A percentile compares a stretch with the other conserved stretches of the same genome.
phyloP scores from a whole-genome alignment of 495 filamentous ascomycete species.

The Thermothielavioides terrestris region DNA sequence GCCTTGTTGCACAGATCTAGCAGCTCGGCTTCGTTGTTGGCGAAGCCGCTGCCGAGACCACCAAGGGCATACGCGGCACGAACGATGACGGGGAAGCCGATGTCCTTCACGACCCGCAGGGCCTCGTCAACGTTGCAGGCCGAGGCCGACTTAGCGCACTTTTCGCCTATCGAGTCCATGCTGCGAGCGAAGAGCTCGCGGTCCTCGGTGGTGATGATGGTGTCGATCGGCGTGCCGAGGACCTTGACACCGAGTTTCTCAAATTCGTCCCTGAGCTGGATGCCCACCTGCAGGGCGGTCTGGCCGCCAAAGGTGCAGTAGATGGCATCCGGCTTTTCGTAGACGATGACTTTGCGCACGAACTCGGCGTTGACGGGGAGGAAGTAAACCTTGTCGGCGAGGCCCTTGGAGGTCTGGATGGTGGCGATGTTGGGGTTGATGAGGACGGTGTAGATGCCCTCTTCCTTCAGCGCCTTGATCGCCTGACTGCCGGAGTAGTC shows the following conservation, averaged over 20 bases:
- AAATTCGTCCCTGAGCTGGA: conserved; percentile 94
- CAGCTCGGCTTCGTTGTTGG: conserved; percentile 79
- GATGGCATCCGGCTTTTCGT: conserved; percentile 89
- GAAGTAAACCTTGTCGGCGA: conserved; percentile 97
- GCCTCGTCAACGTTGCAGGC: conserved; percentile 83
- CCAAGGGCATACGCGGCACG: conserved; percentile 94
- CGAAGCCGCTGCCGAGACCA: conserved; percentile 92
- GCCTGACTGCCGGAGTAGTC: conserved; percentile 95
- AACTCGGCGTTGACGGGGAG: conserved; percentile 95
- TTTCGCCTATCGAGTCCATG: conserved; percentile 97
- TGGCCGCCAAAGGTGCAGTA: conserved; percentile 95
- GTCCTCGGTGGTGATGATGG: conserved; percentile 97
- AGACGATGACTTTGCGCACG: conserved; percentile 89
- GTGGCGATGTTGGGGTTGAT: conserved; percentile 99
- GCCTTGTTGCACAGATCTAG: conserved; percentile 90
- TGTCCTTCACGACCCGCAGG: conserved; percentile 69
- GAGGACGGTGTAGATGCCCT: conserved; percentile 84
- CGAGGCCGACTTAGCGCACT: conserved; percentile 93
- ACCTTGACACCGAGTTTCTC: conserved; percentile 84
- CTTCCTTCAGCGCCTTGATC: conserved; percentile 94
- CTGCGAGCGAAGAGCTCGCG: conserved; percentile 92
- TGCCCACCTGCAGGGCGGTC: conserved; percentile 89
- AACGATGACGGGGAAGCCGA: conserved; percentile 94
- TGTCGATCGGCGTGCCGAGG: conserved; percentile 91
- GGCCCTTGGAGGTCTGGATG: conserved; percentile 95